These are phyloP conservation scores for Aureobasidium namibiae DNA, from an alignment of 2,329 filamentous ascomycete genomes.

Conservation along the genomic window DNA sequence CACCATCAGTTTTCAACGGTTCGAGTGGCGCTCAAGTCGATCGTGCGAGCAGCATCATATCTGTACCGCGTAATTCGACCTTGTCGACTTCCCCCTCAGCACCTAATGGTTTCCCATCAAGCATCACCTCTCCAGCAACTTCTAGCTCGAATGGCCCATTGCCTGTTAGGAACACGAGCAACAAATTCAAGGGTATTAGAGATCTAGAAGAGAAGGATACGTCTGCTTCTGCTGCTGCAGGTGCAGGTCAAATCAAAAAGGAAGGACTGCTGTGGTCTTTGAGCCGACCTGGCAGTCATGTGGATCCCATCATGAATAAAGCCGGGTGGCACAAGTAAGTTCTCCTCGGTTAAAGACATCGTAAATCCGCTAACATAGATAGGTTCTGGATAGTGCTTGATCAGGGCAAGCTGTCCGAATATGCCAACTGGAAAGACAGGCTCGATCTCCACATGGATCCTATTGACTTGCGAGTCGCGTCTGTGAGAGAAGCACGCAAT, in stretches of 20 bases:
- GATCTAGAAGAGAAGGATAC: conserved; percentile 79
- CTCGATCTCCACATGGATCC: conserved; percentile 96
- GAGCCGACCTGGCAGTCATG: conserved; percentile 85
- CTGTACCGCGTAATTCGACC: background rate
- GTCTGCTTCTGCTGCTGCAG: conserved; percentile 45
- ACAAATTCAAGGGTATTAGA: conserved; percentile 80
- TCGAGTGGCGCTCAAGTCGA: background rate
- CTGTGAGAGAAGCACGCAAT: conserved; percentile 89
- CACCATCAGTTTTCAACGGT: background rate
- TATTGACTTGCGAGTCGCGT: conserved; percentile 93
- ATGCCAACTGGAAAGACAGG: conserved; percentile 98
- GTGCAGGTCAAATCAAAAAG: conserved; percentile 63
- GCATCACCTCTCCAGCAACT: background rate
- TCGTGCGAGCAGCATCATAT: conserved; percentile 10
- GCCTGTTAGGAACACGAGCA: conserved; percentile 30
- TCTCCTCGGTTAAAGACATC: conserved; percentile 31
- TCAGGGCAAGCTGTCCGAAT: conserved; percentile 92
- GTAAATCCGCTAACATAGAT: conserved; percentile 35
- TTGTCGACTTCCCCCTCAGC: conserved; percentile 11
- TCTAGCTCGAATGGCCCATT: conserved; percentile 14
- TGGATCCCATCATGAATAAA: conserved; percentile 89
- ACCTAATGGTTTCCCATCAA: background rate
- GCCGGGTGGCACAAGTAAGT: conserved; percentile 96
- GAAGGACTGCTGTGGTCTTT: conserved; percentile 93
- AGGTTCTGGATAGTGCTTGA: conserved; percentile 97